Evolutionary conservation across 2,329 filamentous ascomycete species (phyloP), one percentile per base, ranked within the genome.

Genomic region (Pochonia chlamydosporia): DNA sequence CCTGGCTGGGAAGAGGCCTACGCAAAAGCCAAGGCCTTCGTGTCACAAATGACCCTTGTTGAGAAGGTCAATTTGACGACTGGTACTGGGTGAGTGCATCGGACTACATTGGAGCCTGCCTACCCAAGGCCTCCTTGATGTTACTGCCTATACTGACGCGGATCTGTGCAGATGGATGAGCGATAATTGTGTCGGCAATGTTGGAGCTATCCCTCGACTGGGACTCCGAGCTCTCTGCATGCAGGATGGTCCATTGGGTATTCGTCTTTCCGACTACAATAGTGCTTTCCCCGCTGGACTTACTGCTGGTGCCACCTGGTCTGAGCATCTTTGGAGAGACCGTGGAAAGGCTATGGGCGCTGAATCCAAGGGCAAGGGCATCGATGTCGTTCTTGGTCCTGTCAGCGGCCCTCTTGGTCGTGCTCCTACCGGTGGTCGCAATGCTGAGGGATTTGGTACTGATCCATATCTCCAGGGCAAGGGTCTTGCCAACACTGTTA

Each of bases 61-160:
- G 91, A 96, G 66, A 96, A 96, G 71, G 89, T 97, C 66, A 97
- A 97, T 65, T 65, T 99, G 54, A 97, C 92, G 3, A 96, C 91
- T 1, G 92, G 92, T 64, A 80, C 86, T 53, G 90, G 90, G 79
- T 92, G 69, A 65, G 82, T 69, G 13, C 16, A 3, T 13, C 24
- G 23, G 26, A 14, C 18, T 20, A 11, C 31, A 21, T 18, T 11
- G n/a, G 21, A 40, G 14, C 30, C 30, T 30, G n/a, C 13, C 5
- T 13, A 20, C 11, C 21, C 3, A 21, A 8, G 11, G n/a, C n/a
- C n/a, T n/a, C n/a, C n/a, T 14, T 18, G 25, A 18, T 11, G 18
- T 7, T n/a, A 21, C 7, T 11, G 14, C 18, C 14, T 42, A 13
- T 20, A 46, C 51, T 54, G 30, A 52, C 41, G 3, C 41, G 3